phyloP scores from a whole-genome alignment of 1,139 yeast genomes.

The Kodamaea arcana region DNA sequence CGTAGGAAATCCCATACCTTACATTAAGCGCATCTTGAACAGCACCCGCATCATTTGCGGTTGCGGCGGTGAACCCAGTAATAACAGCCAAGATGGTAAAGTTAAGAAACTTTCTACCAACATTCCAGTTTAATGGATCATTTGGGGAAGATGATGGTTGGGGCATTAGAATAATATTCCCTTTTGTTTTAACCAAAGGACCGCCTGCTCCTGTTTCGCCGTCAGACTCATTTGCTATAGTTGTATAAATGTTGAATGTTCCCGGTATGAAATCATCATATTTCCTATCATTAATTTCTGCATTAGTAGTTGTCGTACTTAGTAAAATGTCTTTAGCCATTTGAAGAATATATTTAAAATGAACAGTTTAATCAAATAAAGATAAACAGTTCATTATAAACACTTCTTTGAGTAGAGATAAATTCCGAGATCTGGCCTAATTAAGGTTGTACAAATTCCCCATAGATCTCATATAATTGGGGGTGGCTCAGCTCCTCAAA shows the following conservation, averaged over 20 bases:
- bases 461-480: background rate
- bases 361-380: too few relatives aligned
- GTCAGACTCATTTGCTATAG: conserved; percentile 7
- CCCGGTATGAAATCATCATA: conserved; percentile 23
- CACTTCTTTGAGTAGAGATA: too few relatives aligned
- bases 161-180: conserved; percentile 44
- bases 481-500: background rate
- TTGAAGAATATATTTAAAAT: too few relatives aligned
- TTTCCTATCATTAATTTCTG: conserved; percentile 12
- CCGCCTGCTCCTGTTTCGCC: conserved; percentile 7
- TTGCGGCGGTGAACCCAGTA: conserved; percentile 35
- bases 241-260: conserved; percentile 20
- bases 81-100: conserved; percentile 20
- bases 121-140: conserved; percentile 54
- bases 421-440: background rate
- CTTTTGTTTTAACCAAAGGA: conserved; percentile 10
- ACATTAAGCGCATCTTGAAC: conserved; percentile 33
- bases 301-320: conserved; percentile 9
- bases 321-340: conserved; percentile 5
- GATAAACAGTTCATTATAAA: too few relatives aligned
- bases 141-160: conserved; percentile 56
- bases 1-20: conserved; percentile 29
- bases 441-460: background rate
- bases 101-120: conserved; percentile 20
- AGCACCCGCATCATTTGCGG: conserved; percentile 34